Evolutionary conservation across 495 filamentous ascomycete species (phyloP), one percentile per base, ranked within the genome.

Genomic region (Penicillium robsamsonii): DNA sequence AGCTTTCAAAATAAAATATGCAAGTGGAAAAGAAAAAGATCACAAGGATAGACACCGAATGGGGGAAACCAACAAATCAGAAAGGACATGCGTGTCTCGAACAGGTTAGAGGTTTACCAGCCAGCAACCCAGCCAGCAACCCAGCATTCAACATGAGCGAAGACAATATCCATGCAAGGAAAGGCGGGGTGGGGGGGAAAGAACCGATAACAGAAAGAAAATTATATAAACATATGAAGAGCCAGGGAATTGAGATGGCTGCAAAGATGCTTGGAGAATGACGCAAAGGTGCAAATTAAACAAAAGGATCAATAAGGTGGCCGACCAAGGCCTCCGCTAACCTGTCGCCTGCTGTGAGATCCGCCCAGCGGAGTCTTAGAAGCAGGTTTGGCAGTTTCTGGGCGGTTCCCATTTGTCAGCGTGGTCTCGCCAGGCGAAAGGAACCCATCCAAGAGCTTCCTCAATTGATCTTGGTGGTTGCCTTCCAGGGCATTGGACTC

Each of bases 231-330:
- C 58, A 67, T 64, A 62, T 62, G 57, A 56, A 64, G 56, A 37
- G 38, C 37, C 55, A 48, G 35, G 17, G 45, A 48, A 46, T 4
- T 13, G 13, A 48, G 44, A 46, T 25, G 40, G 37, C 8, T 43
- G 46, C 24, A 29, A 42, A 57, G 24, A 52, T 61, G 35, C 54
- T 24, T 33, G 47, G 45, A 27, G 31, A 46, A 30, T 38, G n/a
- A 49, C 41, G 43, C 45, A 58, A 69, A 52, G 53, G 50, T 43
- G 29, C 5, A 53, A 43, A 20, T 31, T 6, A 13, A 55, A 45
- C 47, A 47, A 60, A 57, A 77, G 30, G 55, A 49, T 63, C 61
- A 79, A 56, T 79, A 79, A 3, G 76, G 76, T 24, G 76, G 76
- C 15, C 73, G 70, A 46, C 76, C 75, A 40, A 79, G 67, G 27